phyloP scores from a whole-genome alignment of 768 basidiomycete species.

The Boletus insuetus region DNA sequence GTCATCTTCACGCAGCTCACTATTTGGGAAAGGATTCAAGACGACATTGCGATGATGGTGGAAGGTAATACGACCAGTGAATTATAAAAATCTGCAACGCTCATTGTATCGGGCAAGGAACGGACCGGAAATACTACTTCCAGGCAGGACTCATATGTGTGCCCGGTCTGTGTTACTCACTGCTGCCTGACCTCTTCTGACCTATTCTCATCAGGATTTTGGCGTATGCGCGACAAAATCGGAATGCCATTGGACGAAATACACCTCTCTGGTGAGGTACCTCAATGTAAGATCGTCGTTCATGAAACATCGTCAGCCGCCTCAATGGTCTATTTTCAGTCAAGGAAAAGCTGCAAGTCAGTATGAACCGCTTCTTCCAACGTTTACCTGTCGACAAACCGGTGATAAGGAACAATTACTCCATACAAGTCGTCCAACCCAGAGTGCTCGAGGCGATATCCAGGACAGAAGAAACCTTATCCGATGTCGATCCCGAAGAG shows the following conservation, averaged over 20 bases:
- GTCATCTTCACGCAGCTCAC: neutral
- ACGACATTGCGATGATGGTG: slow-evolving; percentile 60
- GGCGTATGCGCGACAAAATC: slow-evolving; percentile 80
- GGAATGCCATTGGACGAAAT: slow-evolving; percentile 73
- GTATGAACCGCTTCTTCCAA: slow-evolving; percentile 71
- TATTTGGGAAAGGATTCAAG: slow-evolving; percentile 42
- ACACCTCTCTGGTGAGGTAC: slow-evolving; percentile 62
- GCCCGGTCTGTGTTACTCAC: slow-evolving; percentile 43
- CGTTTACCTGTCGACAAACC: slow-evolving; percentile 67
- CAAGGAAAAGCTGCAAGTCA: slow-evolving; percentile 57
- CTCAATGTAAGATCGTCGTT: slow-evolving; percentile 53
- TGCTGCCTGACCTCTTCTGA: neutral
- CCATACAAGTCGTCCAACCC: slow-evolving; percentile 38
- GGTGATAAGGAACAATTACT: slow-evolving; percentile 71
- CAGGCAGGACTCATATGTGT: slow-evolving; percentile 72
- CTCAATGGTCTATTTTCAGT: slow-evolving; percentile 38
- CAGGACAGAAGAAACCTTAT: slow-evolving; percentile 11
- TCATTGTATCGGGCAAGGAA: slow-evolving; percentile 37
- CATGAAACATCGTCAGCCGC: neutral
- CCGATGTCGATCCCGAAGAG: slow-evolving; percentile 58
- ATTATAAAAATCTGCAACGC: neutral
- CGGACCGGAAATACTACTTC: slow-evolving; percentile 71
- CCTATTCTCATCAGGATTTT: slow-evolving; percentile 51
- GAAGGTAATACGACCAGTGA: slow-evolving; percentile 39
- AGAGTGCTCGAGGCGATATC: neutral